These are phyloP conservation scores for Trypanosoma rangeli DNA, from an alignment of 208 protist genomes.

Conservation along the genomic window DNA sequence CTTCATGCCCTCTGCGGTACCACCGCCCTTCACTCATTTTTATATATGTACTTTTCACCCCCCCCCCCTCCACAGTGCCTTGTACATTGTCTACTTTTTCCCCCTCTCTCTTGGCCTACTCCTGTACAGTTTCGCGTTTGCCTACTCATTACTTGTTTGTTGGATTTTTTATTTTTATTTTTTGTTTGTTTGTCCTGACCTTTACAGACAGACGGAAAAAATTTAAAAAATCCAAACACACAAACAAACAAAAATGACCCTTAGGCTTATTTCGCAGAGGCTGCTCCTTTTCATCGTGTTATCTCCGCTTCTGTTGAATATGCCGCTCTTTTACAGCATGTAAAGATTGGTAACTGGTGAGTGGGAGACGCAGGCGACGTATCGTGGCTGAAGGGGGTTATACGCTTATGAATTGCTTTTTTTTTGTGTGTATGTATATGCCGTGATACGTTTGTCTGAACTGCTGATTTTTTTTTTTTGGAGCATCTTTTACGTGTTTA, in stretches of 20 bases:
- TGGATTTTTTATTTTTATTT: neutral
- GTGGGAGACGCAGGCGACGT: too few species aligned
- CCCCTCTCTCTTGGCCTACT: slow-evolving; percentile 1
- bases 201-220: neutral
- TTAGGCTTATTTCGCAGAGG: neutral
- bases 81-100: neutral
- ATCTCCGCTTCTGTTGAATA: too few species aligned
- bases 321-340: too few species aligned
- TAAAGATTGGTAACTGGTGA: too few species aligned
- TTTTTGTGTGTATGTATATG: too few species aligned
- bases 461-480: neutral
- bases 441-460: too few species aligned
- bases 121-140: slow-evolving; percentile 5
- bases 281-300: neutral
- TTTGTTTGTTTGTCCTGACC: neutral
- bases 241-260: neutral
- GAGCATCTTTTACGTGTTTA: neutral
- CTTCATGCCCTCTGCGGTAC: neutral
- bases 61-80: neutral
- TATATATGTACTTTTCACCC: neutral
- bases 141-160: slow-evolving; percentile 1
- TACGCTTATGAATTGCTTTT: too few species aligned
- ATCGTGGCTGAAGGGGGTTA: too few species aligned
- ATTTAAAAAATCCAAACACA: too few species aligned
- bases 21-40: neutral